Conservation (phyloP, 768 basidiomycete species). For the Lanmaoa rubissima region DNA sequence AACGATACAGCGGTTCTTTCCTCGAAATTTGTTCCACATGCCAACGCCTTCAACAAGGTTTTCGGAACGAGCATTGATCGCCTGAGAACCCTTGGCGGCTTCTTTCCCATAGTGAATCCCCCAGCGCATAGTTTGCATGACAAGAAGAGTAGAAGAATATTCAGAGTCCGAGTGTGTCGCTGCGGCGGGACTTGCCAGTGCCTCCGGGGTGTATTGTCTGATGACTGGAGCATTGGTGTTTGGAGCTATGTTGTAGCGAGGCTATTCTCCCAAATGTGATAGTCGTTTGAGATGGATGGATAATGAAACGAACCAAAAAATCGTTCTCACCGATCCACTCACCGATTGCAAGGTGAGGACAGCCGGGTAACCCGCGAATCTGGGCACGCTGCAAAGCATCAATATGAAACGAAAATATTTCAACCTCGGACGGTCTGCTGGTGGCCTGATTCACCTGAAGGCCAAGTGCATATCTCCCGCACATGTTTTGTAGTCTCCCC, state of each 20-base stretch:
- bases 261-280: conserved; percentile 16
- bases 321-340: conserved; percentile 62
- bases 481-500: conserved; percentile 40
- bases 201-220: conserved; percentile 36
- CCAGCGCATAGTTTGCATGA: conserved; percentile 88
- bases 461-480: conserved; percentile 60
- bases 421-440: not conserved
- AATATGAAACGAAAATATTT: not conserved
- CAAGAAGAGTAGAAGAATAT: conserved; percentile 30
- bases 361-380: conserved; percentile 38
- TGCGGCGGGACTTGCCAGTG: not conserved
- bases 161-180: not conserved
- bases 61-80: conserved; percentile 90
- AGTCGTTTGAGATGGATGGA: not conserved
- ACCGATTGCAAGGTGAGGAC: conserved; percentile 41
- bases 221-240: conserved; percentile 77
- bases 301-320: conserved; percentile 43
- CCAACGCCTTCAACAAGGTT: conserved; percentile 70
- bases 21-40: conserved; percentile 85
- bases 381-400: conserved; percentile 23
- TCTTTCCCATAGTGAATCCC: conserved; percentile 76
- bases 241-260: conserved; percentile 83
- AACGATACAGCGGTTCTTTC: conserved; percentile 84
- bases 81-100: conserved; percentile 54
- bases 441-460: conserved; percentile 35